Evolutionary conservation across 2,329 filamentous ascomycete genomes (phyloP), one percentile per base, ranked within the genome.

Genomic region (Pseudonectria buxi): DNA sequence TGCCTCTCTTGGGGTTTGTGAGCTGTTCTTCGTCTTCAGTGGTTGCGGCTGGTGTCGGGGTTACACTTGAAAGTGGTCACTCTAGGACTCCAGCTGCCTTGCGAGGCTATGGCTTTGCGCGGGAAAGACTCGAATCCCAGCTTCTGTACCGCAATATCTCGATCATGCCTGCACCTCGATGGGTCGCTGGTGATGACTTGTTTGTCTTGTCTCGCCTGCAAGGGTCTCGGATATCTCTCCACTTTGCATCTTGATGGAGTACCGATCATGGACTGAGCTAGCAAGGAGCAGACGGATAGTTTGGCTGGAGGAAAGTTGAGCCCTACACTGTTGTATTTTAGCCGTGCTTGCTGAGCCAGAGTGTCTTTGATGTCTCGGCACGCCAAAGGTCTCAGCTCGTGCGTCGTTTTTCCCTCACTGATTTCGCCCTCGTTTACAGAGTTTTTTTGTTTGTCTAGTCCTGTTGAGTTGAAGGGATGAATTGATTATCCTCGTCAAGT

Each of bases 271-370:
- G 54, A 53, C 48, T 51, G 49, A 54, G 53, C 47, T 55, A 55
- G 51, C 54, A 51, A 49, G 51, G 56, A 57, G 49, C 49, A 53
- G 54, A 56, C 46, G 53, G 47, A 52, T 43, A 48, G 48, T 47
- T 54, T 45, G 47, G 45, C 46, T 34, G 44, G 42, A 39, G 43
- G 45, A 40, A 43, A 39, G 43, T 46, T 45, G 49, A 59, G 54
- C 47, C 53, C 51, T 51, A 55, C n/a, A 53, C 51, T 59, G 53
- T 57, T 63, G 58, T 63, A 64, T 62, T 62, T 61, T 62, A 62
- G 53, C 52, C 45, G 50, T 51, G 52, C 52, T 45, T 53, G 50
- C 47, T 51, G 54, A 54, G 55, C 52, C 50, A 43, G 43, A 45
- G 48, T 55, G 48, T 46, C 40, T 51, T 55, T 46, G 48, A 56